phyloP scores from a whole-genome alignment of 139 green algal species.

The Haematococcus sp. region DNA sequence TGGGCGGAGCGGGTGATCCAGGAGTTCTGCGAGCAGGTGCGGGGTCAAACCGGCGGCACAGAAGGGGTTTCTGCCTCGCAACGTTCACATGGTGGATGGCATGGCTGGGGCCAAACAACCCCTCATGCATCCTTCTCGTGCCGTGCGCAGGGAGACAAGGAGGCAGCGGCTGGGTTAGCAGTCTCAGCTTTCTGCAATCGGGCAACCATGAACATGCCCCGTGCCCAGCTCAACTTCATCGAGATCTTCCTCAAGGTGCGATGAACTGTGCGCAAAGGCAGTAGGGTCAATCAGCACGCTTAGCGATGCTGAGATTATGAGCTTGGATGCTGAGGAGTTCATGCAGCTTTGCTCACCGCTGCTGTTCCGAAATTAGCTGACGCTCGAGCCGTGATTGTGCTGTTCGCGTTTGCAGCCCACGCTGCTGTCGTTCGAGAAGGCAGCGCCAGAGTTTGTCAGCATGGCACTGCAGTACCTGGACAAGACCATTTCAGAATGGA shows the following conservation, averaged over 20 bases:
- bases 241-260: constrained; percentile 52
- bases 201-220: constrained; percentile 55
- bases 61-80: no score
- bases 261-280: background rate
- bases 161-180: constrained; percentile 53
- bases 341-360: no score
- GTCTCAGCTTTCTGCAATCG: constrained; percentile 70
- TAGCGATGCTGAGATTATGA: no score
- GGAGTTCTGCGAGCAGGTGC: constrained; percentile 63
- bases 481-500: constrained; percentile 45
- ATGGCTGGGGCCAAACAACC: background rate
- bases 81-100: no score
- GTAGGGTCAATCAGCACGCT: no score
- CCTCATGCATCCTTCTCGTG: background rate
- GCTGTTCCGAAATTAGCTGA: no score
- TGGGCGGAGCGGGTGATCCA: constrained; percentile 63
- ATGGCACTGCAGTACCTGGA: constrained; percentile 46
- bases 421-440: constrained; percentile 35
- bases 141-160: constrained; percentile 64
- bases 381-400: background rate
- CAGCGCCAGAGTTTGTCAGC: constrained; percentile 37
- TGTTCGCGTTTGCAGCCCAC: constrained; percentile 35
- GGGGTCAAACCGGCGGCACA: background rate
- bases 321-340: no score
- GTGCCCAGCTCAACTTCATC: constrained; percentile 66